Evolutionary conservation across 176 grass and related monocot genomes (phyloP).

Genomic region (Aechmea fasciata): DNA sequence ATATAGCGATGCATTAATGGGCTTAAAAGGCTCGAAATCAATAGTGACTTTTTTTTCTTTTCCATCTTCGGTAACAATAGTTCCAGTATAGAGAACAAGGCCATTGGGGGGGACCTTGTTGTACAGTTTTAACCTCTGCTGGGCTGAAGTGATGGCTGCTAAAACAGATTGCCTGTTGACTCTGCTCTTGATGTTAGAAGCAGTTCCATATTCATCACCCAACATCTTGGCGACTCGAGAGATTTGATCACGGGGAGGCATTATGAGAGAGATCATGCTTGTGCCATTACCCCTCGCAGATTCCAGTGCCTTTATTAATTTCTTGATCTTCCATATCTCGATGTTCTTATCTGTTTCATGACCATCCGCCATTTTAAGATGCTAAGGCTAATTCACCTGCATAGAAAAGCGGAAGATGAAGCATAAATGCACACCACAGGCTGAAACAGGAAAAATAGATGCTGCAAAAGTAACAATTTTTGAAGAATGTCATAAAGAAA

Average conservation of each 20-base stretch:
- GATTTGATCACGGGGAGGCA: neutral
- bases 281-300: conserved; percentile 1
- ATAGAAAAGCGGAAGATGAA: too few relatives aligned
- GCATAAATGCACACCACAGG: too few relatives aligned
- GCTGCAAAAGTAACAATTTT: too few relatives aligned
- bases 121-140: neutral
- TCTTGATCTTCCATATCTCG: conserved; percentile 4
- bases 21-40: neutral
- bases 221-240: neutral
- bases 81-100: neutral
- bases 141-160: neutral
- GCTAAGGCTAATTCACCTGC: too few relatives aligned
- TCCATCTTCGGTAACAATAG: neutral
- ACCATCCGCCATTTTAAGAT: neutral
- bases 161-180: neutral
- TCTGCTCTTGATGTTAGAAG: neutral
- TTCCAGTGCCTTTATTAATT: neutral
- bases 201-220: neutral
- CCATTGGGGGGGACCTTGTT: neutral
- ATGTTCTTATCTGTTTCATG: conserved; percentile 3
- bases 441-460: too few relatives aligned
- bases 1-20: neutral
- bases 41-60: neutral
- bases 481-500: too few relatives aligned
- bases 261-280: conserved; percentile 6